These are phyloP conservation scores for Beta lomatogona DNA, from an alignment of 179 eudicot species.

Conservation along the genomic window DNA sequence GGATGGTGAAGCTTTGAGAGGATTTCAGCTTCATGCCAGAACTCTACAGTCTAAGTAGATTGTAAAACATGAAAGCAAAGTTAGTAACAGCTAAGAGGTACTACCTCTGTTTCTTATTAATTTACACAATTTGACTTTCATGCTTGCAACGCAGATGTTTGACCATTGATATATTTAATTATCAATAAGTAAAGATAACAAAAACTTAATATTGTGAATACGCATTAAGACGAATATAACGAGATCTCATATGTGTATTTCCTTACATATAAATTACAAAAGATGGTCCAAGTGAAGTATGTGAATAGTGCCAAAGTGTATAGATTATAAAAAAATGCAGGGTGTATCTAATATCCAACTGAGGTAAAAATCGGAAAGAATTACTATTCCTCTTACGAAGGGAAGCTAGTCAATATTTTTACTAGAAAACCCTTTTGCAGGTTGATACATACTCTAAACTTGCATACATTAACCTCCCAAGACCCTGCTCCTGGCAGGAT, in stretches of 20 bases:
- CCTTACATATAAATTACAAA: no score
- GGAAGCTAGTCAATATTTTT: neutral
- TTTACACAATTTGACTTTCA: no score
- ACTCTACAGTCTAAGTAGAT: slow-evolving; percentile 41
- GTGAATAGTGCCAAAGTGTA: no score
- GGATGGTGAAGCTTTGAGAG: slow-evolving; percentile 60
- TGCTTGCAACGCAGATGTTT: no score
- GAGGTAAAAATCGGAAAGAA: neutral
- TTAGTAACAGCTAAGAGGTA: slow-evolving; percentile 12
- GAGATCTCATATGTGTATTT: no score
- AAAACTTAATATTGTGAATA: no score
- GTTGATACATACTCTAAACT: neutral
- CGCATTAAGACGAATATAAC: no score
- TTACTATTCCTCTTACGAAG: neutral
- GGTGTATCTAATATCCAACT: slow-evolving; percentile 4
- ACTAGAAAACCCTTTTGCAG: neutral
- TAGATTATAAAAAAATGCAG: no score
- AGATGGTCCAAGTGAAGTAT: no score
- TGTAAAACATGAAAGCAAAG: neutral
- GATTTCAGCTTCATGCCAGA: slow-evolving; percentile 57
- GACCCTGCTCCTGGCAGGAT: neutral
- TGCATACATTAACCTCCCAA: neutral
- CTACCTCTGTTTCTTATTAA: no score
- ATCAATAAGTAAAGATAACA: no score
- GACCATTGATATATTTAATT: no score